Conservation (phyloP, 2,329 filamentous ascomycete genomes). For the Fusarium liriodendri region DNA sequence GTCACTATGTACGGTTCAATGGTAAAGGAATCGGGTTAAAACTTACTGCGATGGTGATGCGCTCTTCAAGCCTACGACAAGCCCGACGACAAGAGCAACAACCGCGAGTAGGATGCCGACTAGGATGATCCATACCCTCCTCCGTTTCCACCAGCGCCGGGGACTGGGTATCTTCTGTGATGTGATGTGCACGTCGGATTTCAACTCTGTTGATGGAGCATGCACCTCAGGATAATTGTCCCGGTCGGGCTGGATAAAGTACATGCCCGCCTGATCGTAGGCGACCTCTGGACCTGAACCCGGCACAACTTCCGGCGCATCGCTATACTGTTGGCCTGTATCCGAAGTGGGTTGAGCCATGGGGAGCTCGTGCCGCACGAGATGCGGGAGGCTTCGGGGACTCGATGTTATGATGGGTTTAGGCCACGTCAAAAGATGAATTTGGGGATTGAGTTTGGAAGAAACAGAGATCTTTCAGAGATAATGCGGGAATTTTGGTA, state of each 20-base stretch:
- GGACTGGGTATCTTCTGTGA: neutral
- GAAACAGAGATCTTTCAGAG: neutral
- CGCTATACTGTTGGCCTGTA: neutral
- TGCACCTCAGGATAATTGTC: neutral
- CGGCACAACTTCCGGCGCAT: neutral
- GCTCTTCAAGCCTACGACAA: neutral
- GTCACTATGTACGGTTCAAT: neutral
- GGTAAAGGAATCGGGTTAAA: neutral
- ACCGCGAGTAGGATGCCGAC: neutral
- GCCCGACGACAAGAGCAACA: neutral
- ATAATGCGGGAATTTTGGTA: neutral
- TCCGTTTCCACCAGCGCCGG: neutral
- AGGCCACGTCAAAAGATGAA: neutral
- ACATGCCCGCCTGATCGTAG: neutral
- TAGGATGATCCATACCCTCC: neutral
- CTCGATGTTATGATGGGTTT: neutral
- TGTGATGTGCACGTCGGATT: neutral
- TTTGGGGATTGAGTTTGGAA: neutral
- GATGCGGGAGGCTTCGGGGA: neutral
- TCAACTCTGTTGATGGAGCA: neutral
- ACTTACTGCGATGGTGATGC: neutral
- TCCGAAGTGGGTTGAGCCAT: neutral
- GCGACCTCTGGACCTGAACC: neutral
- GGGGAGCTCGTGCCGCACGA: neutral
- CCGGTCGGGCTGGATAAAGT: neutral